Conservation (phyloP, 2,329 filamentous ascomycete species). For the Aspergillus latus region DNA sequence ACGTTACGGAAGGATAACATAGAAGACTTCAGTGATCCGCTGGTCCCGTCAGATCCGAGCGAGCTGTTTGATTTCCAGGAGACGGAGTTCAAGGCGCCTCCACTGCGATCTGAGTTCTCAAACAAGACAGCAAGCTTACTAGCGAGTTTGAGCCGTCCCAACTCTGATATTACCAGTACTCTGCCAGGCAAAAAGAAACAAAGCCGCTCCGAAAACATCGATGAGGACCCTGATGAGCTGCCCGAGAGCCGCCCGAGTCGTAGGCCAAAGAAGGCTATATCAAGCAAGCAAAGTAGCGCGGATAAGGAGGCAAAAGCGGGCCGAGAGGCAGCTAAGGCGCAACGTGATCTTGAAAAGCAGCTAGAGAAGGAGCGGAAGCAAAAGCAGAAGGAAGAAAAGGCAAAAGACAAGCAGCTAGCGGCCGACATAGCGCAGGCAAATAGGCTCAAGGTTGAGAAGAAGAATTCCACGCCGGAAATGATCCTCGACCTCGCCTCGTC, state of each 20-base stretch:
- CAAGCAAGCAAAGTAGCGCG: constrained; percentile 24
- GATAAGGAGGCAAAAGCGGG: constrained; percentile 53
- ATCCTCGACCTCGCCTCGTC: constrained; percentile 66
- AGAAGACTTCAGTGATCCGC: constrained; percentile 37
- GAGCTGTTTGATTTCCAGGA: constrained; percentile 22
- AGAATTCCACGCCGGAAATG: constrained; percentile 72
- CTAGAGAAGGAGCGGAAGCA: constrained; percentile 53
- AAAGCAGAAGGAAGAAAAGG: constrained; percentile 55
- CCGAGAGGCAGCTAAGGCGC: constrained; percentile 50
- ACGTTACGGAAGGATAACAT: constrained; percentile 23
- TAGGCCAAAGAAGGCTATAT: constrained; percentile 40
- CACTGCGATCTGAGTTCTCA: constrained; percentile 34
- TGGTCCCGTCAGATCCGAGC: constrained; percentile 27
- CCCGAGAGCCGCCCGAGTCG: constrained; percentile 41
- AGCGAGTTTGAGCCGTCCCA: constrained; percentile 29
- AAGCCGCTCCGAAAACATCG: not conserved
- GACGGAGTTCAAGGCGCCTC: constrained; percentile 9
- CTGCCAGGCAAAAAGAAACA: constrained; percentile 9
- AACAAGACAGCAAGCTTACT: constrained; percentile 43
- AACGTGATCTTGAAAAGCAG: constrained; percentile 57
- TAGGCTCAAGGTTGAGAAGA: constrained; percentile 71
- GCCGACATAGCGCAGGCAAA: constrained; percentile 71
- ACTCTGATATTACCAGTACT: not conserved
- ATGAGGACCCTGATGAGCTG: constrained; percentile 32
- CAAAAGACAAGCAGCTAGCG: constrained; percentile 62